Percentiles rank a stretch among this genome's conserved stretches.
phyloP scores from a whole-genome alignment of 2,329 filamentous ascomycete species.

The Westerdykella sp. region DNA sequence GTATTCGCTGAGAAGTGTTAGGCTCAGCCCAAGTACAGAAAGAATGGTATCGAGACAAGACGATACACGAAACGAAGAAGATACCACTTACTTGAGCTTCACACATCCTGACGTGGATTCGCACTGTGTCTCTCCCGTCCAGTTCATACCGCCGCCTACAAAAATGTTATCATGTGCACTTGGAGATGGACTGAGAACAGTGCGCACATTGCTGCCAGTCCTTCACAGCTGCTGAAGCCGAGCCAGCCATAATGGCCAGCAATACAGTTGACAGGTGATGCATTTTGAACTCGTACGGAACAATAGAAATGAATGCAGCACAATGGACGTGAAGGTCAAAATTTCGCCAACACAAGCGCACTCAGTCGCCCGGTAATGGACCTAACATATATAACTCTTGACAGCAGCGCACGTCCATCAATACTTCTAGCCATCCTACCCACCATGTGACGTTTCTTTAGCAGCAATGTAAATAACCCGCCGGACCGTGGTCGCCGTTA shows the following conservation, averaged over 20 bases:
- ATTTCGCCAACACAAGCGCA: background rate
- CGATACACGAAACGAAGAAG: background rate
- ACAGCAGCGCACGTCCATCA: slow-evolving; percentile 1
- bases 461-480: slow-evolving; percentile 16
- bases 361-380: background rate
- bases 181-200: background rate
- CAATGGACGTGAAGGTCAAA: no score
- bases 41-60: background rate
- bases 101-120: slow-evolving; percentile 24
- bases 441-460: slow-evolving; percentile 18
- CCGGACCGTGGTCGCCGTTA: slow-evolving; percentile 27
- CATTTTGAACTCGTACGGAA: slow-evolving; percentile 13
- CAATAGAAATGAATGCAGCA: no score
- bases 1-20: slow-evolving; percentile 22
- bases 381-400: slow-evolving; percentile 5
- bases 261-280: slow-evolving; percentile 11
- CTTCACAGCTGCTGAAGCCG: slow-evolving; percentile 19
- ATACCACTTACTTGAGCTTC: slow-evolving; percentile 20
- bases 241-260: slow-evolving; percentile 19
- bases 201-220: slow-evolving; percentile 33
- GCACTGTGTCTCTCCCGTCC: slow-evolving; percentile 22
- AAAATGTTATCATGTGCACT: slow-evolving; percentile 1
- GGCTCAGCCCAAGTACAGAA: background rate
- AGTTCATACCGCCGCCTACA: slow-evolving; percentile 26
- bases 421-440: slow-evolving; percentile 4